Percentiles rank a stretch among this genome's conserved stretches.
Evolutionary conservation across 2,329 filamentous ascomycete species (phyloP).

Genomic region (Aspergillus novofumigatus): DNA sequence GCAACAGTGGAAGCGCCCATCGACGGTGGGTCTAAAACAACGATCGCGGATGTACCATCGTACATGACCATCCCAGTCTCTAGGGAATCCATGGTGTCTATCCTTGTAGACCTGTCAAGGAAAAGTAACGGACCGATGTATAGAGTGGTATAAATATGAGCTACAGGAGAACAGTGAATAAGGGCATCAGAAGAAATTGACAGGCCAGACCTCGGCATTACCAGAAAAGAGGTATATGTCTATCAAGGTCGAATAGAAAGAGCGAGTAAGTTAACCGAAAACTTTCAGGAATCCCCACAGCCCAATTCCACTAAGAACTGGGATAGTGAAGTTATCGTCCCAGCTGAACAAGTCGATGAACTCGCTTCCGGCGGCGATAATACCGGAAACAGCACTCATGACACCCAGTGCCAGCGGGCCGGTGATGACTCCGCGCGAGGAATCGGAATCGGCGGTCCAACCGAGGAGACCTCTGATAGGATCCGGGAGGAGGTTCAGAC

Average conservation of each 20-base stretch:
- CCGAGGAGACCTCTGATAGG: conserved; percentile 58
- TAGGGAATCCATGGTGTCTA: background rate
- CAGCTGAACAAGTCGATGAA: conserved; percentile 86
- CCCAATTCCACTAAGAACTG: conserved; percentile 79
- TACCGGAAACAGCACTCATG: conserved; percentile 82
- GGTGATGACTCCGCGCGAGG: conserved; percentile 54
- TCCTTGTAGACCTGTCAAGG: background rate
- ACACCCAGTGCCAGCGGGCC: conserved; percentile 71
- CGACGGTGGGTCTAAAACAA: background rate
- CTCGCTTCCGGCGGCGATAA: conserved; percentile 84
- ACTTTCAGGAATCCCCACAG: conserved; percentile 88
- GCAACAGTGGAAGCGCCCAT: background rate
- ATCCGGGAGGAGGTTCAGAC: conserved; percentile 63
- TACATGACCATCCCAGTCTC: background rate
- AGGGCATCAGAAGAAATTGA: background rate
- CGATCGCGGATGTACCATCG: background rate
- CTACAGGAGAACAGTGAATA: background rate
- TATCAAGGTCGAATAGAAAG: conserved; percentile 1
- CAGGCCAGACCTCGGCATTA: background rate
- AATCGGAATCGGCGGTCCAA: conserved; percentile 51
- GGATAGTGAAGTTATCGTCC: conserved; percentile 98
- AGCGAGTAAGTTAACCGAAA: conserved; percentile 55
- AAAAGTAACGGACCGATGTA: background rate
- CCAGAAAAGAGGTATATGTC: background rate
- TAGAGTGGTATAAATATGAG: background rate